These are phyloP conservation scores for Schizosaccharomyces cryophilus DNA, from an alignment of 805 yeast species.

Conservation along the genomic window DNA sequence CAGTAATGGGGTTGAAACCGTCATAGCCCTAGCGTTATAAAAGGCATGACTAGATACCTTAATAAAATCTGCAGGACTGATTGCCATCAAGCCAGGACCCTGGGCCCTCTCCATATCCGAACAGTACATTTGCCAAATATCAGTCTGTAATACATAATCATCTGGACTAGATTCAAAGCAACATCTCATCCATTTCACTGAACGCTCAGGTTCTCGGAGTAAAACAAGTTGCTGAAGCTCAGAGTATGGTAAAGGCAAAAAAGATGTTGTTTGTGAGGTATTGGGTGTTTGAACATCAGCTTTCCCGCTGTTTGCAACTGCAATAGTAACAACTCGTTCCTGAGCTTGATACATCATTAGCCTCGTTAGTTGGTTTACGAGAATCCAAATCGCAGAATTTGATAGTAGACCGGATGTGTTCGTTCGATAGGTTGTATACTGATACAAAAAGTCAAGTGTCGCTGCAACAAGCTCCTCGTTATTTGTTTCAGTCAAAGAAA, in stretches of 20 bases:
- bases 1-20: conserved; percentile 37
- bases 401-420: conserved; percentile 30
- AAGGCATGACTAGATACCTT: conserved; percentile 68
- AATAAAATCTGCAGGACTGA: conserved; percentile 71
- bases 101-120: neutral
- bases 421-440: conserved; percentile 39
- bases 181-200: conserved; percentile 84
- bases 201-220: conserved; percentile 59
- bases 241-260: conserved; percentile 30
- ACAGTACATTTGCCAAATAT: conserved; percentile 69
- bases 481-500: conserved; percentile 34
- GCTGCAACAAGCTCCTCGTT: conserved; percentile 52
- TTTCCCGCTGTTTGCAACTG: neutral
- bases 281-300: neutral
- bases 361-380: conserved; percentile 10
- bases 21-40: conserved; percentile 78
- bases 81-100: neutral
- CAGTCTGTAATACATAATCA: conserved; percentile 83
- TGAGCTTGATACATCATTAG: neutral
- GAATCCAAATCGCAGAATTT: conserved; percentile 23
- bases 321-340: neutral
- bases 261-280: conserved; percentile 25
- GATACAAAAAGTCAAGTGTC: conserved; percentile 59
- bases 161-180: conserved; percentile 55
- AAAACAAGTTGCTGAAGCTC: conserved; percentile 27